Percentiles rank a stretch among this genome's conserved stretches.
These are phyloP conservation scores for Agarophyton chilense DNA, from an alignment of 23 red algal species.

Conservation along the genomic window DNA sequence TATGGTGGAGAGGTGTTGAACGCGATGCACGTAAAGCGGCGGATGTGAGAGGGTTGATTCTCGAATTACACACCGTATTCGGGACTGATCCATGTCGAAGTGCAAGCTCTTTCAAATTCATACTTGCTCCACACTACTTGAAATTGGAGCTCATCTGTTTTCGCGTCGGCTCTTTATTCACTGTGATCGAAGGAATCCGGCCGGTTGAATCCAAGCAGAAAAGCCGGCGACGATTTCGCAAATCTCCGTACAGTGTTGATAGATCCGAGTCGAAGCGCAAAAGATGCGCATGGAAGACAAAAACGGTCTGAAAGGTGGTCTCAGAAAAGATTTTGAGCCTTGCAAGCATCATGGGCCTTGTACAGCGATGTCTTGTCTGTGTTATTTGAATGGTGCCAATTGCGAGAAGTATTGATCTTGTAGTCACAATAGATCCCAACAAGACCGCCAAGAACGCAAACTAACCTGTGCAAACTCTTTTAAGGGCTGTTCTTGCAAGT, in stretches of 20 bases:
- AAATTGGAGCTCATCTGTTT: slow-evolving; percentile 17
- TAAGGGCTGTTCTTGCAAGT: slow-evolving; percentile 63
- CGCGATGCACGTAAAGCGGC: background rate
- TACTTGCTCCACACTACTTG: background rate
- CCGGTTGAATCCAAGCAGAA: background rate
- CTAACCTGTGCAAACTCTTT: slow-evolving; percentile 51
- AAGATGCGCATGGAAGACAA: slow-evolving; percentile 29
- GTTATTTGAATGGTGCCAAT: slow-evolving; percentile 49
- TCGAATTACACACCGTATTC: slow-evolving; percentile 31
- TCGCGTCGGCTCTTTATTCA: slow-evolving; percentile 19
- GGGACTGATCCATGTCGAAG: slow-evolving; percentile 54
- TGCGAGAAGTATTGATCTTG: slow-evolving; percentile 97
- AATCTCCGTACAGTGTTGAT: background rate
- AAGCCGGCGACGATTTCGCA: background rate
- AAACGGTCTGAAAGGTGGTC: slow-evolving; percentile 27
- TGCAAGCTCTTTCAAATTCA: slow-evolving; percentile 12
- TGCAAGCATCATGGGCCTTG: slow-evolving; percentile 82
- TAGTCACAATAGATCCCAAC: slow-evolving; percentile 8
- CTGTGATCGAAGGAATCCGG: slow-evolving; percentile 3
- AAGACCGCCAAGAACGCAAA: slow-evolving; percentile 10
- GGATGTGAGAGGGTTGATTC: slow-evolving; percentile 9
- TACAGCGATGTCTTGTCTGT: slow-evolving; percentile 67
- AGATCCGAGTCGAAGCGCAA: slow-evolving; percentile 8
- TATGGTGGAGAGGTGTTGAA: slow-evolving; percentile 29
- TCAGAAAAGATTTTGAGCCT: slow-evolving; percentile 57